These are phyloP conservation scores for Colletotrichum chlorophyti DNA, from an alignment of 2,329 filamentous ascomycete genomes.

Conservation along the genomic window DNA sequence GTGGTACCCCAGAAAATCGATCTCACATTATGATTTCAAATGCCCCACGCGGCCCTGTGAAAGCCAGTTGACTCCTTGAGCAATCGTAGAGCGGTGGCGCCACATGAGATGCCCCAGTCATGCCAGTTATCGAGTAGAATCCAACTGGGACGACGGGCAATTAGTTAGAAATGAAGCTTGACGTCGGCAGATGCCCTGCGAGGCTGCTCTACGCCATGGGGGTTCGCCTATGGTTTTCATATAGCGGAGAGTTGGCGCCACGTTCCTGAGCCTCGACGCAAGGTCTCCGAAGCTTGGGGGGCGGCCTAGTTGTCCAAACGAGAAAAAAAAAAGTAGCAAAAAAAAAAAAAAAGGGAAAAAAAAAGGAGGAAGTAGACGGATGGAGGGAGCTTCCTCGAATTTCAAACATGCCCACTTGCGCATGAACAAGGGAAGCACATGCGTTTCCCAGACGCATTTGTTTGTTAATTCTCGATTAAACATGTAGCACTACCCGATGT, in stretches of 20 bases:
- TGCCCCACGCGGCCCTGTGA: background rate
- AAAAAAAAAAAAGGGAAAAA: too few relatives aligned
- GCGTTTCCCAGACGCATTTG: too few relatives aligned
- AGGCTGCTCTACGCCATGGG: background rate
- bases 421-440: too few relatives aligned
- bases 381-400: too few relatives aligned
- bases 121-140: background rate
- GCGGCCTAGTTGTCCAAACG: background rate
- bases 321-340: too few relatives aligned
- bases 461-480: background rate
- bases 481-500: too few relatives aligned
- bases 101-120: background rate
- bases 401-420: too few relatives aligned
- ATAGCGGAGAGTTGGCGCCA: conserved; percentile 13
- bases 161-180: background rate
- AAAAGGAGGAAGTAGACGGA: too few relatives aligned
- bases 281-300: background rate
- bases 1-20: conserved; percentile 5
- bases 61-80: background rate
- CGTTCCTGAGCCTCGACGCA: conserved; percentile 25
- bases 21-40: conserved; percentile 13
- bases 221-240: background rate
- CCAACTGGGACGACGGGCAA: background rate
- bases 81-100: background rate
- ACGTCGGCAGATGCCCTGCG: background rate